These are phyloP conservation scores for Fusarium fujikuroi DNA, from an alignment of 2,329 filamentous ascomycete genomes.

Conservation along the genomic window DNA sequence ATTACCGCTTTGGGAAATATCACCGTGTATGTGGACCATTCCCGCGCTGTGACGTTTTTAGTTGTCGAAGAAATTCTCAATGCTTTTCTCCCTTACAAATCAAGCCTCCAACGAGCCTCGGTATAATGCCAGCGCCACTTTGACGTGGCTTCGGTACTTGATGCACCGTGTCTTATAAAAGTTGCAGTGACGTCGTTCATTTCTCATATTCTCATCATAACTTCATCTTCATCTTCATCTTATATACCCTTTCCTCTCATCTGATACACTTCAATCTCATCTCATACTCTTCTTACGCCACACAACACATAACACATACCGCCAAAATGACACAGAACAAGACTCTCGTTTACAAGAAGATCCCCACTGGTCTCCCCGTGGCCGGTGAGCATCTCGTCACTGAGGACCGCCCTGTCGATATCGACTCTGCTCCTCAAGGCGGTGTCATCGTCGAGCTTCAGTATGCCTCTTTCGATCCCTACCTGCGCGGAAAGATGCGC, in stretches of 20 bases:
- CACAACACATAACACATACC: background rate
- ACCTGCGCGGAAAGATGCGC: constrained; percentile 85
- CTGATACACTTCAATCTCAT: background rate
- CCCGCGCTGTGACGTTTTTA: constrained; percentile 28
- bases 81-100: constrained; percentile 25
- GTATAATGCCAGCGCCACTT: constrained; percentile 16
- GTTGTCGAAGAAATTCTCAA: constrained; percentile 2
- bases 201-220: background rate
- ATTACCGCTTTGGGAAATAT: constrained; percentile 34
- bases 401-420: constrained; percentile 75
- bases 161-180: constrained; percentile 9
- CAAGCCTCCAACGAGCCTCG: constrained; percentile 19
- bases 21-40: constrained; percentile 26
- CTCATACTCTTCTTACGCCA: background rate
- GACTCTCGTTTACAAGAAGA: constrained; percentile 76
- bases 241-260: background rate
- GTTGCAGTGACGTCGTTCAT: constrained; percentile 21
- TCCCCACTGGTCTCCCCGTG: constrained; percentile 74
- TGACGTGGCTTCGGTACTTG: constrained; percentile 8
- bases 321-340: constrained; percentile 68
- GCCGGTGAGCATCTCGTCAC: constrained; percentile 75
- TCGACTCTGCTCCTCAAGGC: constrained; percentile 64
- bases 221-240: background rate
- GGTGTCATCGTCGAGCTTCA: constrained; percentile 78
- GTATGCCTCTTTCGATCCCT: constrained; percentile 84